phyloP scores from a whole-genome alignment of 2,329 filamentous ascomycete species.

The Gremmenia infestans region DNA sequence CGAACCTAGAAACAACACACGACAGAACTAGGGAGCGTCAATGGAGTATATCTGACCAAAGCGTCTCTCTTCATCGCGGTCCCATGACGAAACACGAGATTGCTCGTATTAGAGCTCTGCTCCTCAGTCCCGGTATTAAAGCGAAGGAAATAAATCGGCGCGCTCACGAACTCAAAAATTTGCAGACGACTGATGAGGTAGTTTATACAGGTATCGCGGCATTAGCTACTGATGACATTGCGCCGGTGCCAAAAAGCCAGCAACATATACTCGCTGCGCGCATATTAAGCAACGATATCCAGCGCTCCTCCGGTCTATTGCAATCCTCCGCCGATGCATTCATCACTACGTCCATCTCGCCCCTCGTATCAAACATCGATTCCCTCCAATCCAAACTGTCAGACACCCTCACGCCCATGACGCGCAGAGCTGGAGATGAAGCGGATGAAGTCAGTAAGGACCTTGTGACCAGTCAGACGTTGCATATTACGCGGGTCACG shows the following conservation, averaged over 20 bases:
- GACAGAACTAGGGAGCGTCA: conserved; percentile 33
- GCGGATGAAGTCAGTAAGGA: conserved; percentile 75
- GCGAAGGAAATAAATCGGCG: conserved; percentile 73
- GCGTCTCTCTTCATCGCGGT: conserved; percentile 33
- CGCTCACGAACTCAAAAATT: conserved; percentile 37
- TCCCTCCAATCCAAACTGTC: conserved; percentile 36
- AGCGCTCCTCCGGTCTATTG: conserved; percentile 45
- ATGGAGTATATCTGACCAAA: conserved; percentile 48
- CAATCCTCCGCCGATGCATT: conserved; percentile 56
- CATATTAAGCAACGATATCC: conserved; percentile 42
- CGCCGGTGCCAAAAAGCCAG: conserved; percentile 22
- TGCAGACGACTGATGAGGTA: conserved; percentile 13
- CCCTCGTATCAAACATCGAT: conserved; percentile 42
- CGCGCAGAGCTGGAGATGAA: conserved; percentile 66
- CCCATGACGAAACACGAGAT: conserved; percentile 66
- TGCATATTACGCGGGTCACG: conserved; percentile 74
- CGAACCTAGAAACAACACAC: conserved; percentile 33
- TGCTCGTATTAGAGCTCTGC: conserved; percentile 68
- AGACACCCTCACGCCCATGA: conserved; percentile 47
- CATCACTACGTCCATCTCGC: conserved; percentile 49
- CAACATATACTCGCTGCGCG: conserved; percentile 45
- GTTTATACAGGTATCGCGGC: conserved; percentile 23
- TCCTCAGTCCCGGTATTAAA: conserved; percentile 84
- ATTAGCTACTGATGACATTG: conserved; percentile 13
- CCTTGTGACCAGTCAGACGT: conserved; percentile 68